Base-by-base conservation (phyloP, 768 basidiomycete species). In the Serendipita sp. region DNA sequence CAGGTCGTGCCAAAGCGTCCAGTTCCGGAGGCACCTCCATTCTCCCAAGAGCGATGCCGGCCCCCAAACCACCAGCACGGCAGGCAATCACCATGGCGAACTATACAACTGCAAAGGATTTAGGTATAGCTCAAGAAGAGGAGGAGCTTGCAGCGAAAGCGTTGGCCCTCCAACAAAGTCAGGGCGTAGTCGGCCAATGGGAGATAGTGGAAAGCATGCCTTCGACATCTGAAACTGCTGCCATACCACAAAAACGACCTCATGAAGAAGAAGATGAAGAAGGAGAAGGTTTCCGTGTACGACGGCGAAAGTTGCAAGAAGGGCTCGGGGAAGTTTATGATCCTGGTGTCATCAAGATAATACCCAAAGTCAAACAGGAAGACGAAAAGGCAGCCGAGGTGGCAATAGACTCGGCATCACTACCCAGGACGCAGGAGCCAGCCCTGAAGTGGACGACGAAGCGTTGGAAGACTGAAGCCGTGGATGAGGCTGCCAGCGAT, bases 271-370 rank as follows among this genome's bases (percentile, higher is more conserved):
- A 30, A 2, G 66, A 66, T 42, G 69, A 61, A 11, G 67, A 69
- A 13, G 61, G 64, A 2, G 70, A 69, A 13, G 65, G 65, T 30
- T 90, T 82, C 75, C 88, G 85, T 71, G 69, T 90, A 64, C 77
- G 82, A 65, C 84, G 81, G 75, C 85, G 82, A 74, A 82, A 77
- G 0, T 70, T 80, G 45, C 73, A 71, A 1, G 72, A 76, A 0
- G 88, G 85, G 4, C 75, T 89, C 13, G 89, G 86, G 13, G 85
- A 90, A 67, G 80, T 88, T 30, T 94, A 88, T 66, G 91, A 95
- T 70, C 88, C 87, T 2, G 85, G 82, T 0, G 68, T 82, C 22
- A 82, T 90, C 53, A 74, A 81, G 31, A 79, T 88, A 67, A 83
- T 83, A 69, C 66, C 71, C 44, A 73, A 73, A 65, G 61, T 81